Evolutionary conservation across 208 protist genomes (phyloP).

Genomic region (Lotmaria passim): DNA sequence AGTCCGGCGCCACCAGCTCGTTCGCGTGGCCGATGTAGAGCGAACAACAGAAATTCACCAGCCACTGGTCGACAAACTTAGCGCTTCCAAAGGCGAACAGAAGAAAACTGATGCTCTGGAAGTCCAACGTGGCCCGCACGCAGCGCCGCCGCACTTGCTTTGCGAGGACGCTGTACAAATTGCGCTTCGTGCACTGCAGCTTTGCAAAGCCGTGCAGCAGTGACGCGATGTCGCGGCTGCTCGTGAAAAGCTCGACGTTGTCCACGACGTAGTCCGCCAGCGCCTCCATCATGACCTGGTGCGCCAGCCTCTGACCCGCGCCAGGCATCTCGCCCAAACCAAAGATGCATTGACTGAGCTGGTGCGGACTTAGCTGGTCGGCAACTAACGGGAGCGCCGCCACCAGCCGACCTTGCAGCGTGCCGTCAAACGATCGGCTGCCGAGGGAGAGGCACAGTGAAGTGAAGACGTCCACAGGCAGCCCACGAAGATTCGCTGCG

Average conservation of each 20-base stretch:
- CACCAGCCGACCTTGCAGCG: conserved; percentile 38
- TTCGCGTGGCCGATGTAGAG: conserved; percentile 40
- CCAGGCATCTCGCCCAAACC: conserved; percentile 60
- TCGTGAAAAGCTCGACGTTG: conserved; percentile 69
- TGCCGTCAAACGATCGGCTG: conserved; percentile 14
- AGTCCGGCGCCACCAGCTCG: conserved; percentile 55
- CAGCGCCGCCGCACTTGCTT: conserved; percentile 48
- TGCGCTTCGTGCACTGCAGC: conserved; percentile 78
- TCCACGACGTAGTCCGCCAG: conserved; percentile 80
- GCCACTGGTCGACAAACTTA: conserved; percentile 74
- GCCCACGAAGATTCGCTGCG: neutral
- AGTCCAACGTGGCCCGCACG: conserved; percentile 56
- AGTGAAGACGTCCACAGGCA: conserved; percentile 20
- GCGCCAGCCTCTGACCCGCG: conserved; percentile 66
- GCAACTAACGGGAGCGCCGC: conserved; percentile 48
- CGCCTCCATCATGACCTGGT: conserved; percentile 72
- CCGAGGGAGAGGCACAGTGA: conserved; percentile 18
- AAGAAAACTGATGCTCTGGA: conserved; percentile 44
- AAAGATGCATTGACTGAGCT: conserved; percentile 62
- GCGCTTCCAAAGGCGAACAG: conserved; percentile 73
- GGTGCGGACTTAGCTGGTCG: conserved; percentile 43
- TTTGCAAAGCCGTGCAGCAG: conserved; percentile 80
- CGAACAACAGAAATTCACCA: conserved; percentile 60
- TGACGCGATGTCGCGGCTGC: conserved; percentile 56
- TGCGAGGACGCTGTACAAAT: conserved; percentile 74